phyloP scores from a whole-genome alignment of 768 basidiomycete species.

The Boletus sp. region DNA sequence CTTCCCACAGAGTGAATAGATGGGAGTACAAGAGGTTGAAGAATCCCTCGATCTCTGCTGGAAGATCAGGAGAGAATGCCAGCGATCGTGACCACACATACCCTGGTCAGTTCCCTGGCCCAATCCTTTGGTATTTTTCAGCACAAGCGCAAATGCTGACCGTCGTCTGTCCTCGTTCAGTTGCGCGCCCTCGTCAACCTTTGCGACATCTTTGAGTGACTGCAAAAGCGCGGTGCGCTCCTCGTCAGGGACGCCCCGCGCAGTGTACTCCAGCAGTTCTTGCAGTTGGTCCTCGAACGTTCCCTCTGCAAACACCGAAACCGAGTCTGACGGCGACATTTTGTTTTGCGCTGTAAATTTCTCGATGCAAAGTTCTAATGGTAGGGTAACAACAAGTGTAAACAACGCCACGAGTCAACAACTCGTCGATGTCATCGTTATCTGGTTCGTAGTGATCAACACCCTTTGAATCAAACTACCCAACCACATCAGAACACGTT shows the following conservation, averaged over 20 bases:
- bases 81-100: slow-evolving; percentile 30
- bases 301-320: slow-evolving; percentile 84
- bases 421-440: slow-evolving; percentile 78
- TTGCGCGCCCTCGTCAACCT: slow-evolving; percentile 47
- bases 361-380: slow-evolving; percentile 7
- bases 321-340: slow-evolving; percentile 72
- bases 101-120: slow-evolving; percentile 82
- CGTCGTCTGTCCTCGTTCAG: slow-evolving; percentile 55
- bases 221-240: slow-evolving; percentile 60
- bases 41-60: slow-evolving; percentile 78
- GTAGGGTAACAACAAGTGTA: slow-evolving; percentile 16
- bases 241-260: slow-evolving; percentile 64
- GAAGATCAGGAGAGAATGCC: slow-evolving; percentile 3
- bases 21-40: slow-evolving; percentile 82
- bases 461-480: slow-evolving; percentile 64
- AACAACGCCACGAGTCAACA: slow-evolving; percentile 39
- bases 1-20: slow-evolving; percentile 57
- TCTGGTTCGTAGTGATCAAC: slow-evolving; percentile 58
- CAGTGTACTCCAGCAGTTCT: slow-evolving; percentile 75
- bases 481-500: not conserved
- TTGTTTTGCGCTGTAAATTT: slow-evolving; percentile 22
- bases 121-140: slow-evolving; percentile 61
- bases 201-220: slow-evolving; percentile 63
- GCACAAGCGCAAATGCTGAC: slow-evolving; percentile 55
- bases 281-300: slow-evolving; percentile 85